Percentiles rank a stretch among this genome's conserved stretches.
Conservation (phyloP, 2,329 filamentous ascomycete genomes). For the Nakataea oryzae region DNA sequence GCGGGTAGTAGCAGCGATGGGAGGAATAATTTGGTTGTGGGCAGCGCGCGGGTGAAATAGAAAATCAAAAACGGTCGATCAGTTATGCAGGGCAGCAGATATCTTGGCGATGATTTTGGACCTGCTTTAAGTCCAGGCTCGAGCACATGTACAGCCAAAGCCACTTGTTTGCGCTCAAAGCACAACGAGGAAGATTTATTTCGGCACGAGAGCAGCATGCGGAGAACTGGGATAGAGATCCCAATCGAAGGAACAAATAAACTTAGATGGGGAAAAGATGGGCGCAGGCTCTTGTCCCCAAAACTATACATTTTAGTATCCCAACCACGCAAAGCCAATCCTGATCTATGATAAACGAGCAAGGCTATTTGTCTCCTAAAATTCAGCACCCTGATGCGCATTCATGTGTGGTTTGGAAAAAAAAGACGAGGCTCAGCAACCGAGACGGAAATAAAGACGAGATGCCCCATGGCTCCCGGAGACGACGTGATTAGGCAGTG, state of each 20-base stretch:
- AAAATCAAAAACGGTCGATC: neutral
- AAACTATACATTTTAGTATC: too few species aligned
- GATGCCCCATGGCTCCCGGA: neutral
- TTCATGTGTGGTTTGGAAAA: neutral
- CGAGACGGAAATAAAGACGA: neutral
- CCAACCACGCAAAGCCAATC: too few species aligned
- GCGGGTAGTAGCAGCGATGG: neutral
- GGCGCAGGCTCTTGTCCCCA: too few species aligned
- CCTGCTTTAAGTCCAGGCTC: neutral
- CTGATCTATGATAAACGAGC: too few species aligned
- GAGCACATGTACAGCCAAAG: neutral
- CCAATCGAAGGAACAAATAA: too few species aligned
- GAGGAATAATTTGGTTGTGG: neutral
- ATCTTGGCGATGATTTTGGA: neutral
- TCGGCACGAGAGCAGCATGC: neutral
- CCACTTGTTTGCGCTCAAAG: neutral
- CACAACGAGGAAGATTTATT: neutral
- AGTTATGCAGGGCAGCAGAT: neutral
- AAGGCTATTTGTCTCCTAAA: neutral
- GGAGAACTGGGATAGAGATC: too few species aligned
- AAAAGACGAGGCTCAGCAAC: neutral
- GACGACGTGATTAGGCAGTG: neutral
- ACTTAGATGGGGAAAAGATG: too few species aligned
- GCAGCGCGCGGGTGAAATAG: neutral
- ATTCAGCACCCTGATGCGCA: neutral